Conservation (phyloP, 768 basidiomycete species). For the Postia placenta region DNA sequence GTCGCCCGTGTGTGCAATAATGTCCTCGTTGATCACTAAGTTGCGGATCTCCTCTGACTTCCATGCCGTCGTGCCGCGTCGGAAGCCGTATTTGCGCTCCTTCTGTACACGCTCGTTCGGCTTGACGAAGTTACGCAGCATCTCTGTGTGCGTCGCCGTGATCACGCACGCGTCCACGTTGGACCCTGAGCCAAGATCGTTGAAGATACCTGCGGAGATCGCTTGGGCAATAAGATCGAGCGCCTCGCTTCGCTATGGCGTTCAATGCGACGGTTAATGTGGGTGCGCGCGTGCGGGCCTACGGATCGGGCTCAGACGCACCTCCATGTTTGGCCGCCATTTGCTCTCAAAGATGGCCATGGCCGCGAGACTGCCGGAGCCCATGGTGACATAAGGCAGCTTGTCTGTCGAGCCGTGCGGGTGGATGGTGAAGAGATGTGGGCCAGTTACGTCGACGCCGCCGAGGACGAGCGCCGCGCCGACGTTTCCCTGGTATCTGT, state of each 20-base stretch:
- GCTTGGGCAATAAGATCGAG: slow-evolving; percentile 80
- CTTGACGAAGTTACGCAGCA: slow-evolving; percentile 89
- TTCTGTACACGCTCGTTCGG: slow-evolving; percentile 83
- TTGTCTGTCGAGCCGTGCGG: slow-evolving; percentile 99
- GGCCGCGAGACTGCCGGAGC: slow-evolving; percentile 90
- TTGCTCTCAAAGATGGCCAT: slow-evolving; percentile 95
- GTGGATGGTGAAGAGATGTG: slow-evolving; percentile 92
- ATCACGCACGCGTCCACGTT: slow-evolving; percentile 98
- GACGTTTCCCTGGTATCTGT: slow-evolving; percentile 78
- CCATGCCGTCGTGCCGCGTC: slow-evolving; percentile 84
- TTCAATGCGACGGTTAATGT: not conserved
- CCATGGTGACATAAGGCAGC: slow-evolving; percentile 98
- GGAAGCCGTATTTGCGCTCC: slow-evolving; percentile 64
- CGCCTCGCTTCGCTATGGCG: slow-evolving; percentile 65
- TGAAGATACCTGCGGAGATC: slow-evolving; percentile 95
- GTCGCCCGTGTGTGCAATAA: slow-evolving; percentile 44
- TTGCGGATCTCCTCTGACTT: slow-evolving; percentile 72
- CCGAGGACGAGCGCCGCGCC: slow-evolving; percentile 96
- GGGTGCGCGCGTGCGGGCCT: too few relatives aligned
- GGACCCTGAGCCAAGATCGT: slow-evolving; percentile 98
- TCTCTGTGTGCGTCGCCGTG: slow-evolving; percentile 80
- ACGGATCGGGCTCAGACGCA: slow-evolving; percentile 27
- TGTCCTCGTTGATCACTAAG: slow-evolving; percentile 67
- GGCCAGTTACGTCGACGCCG: slow-evolving; percentile 90
- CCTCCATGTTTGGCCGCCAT: slow-evolving; percentile 81